Percentiles rank a stretch among this genome's conserved stretches.
These are phyloP conservation scores for Vitis hybrid DNA, from an alignment of 177 flowering plant species.

Conservation along the genomic window DNA sequence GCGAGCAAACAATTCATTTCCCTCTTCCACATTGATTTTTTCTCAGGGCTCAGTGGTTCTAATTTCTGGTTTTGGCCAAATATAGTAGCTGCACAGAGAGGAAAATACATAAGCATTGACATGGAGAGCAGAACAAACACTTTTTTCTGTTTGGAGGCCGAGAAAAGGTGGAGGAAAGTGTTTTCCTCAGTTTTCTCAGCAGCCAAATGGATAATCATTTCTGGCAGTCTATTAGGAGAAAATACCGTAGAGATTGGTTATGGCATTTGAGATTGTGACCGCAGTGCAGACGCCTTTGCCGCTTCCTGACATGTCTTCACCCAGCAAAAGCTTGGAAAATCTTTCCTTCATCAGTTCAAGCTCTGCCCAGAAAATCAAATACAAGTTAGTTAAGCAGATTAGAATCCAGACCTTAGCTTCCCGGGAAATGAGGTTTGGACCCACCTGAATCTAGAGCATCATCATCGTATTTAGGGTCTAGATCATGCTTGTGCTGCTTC, in stretches of 20 bases:
- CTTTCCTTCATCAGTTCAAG: conserved; percentile 83
- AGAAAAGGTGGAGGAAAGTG: not conserved
- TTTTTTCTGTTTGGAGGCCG: not conserved
- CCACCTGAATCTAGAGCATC: conserved; percentile 49
- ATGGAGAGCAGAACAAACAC: too few relatives aligned
- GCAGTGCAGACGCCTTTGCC: conserved; percentile 93
- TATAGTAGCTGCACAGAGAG: conserved; percentile 58
- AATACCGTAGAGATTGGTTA: conserved; percentile 71
- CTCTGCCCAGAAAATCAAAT: conserved; percentile 29
- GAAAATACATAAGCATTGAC: too few relatives aligned
- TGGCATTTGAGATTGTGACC: conserved; percentile 81
- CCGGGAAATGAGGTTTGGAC: not conserved
- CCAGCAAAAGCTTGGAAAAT: conserved; percentile 85
- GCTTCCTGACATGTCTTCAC: conserved; percentile 96
- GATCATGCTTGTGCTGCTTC: conserved; percentile 26
- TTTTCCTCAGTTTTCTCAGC: not conserved
- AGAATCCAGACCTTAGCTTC: too few relatives aligned
- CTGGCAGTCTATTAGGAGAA: not conserved
- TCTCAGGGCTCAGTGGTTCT: conserved; percentile 65
- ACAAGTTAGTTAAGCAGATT: not conserved
- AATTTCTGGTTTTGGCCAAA: conserved; percentile 65
- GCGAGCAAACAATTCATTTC: conserved; percentile 83
- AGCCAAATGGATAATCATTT: too few relatives aligned
- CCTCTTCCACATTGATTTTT: conserved; percentile 69
- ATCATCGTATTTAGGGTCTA: conserved; percentile 27